Conservation (phyloP, 2,329 filamentous ascomycete species). For the Claviceps capensis region DNA sequence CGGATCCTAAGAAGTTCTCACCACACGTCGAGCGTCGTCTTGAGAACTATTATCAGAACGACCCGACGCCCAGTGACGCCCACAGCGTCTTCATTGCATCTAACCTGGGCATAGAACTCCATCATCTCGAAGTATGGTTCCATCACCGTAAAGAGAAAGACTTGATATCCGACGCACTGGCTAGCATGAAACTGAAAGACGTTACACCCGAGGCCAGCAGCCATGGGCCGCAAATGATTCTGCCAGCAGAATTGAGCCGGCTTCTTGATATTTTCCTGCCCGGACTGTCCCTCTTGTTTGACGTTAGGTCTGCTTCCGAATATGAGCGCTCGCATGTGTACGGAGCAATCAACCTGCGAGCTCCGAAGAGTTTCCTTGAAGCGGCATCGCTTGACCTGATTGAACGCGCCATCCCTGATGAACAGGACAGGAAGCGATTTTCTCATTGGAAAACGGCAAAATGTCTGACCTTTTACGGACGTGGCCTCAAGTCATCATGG, state of each 20-base stretch:
- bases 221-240: conserved; percentile 29
- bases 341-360: conserved; percentile 37
- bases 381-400: conserved; percentile 36
- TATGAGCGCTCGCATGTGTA: conserved; percentile 39
- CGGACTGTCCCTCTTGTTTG: conserved; percentile 32
- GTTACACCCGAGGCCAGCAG: conserved; percentile 16
- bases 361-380: conserved; percentile 34
- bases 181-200: conserved; percentile 28
- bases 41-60: conserved; percentile 37
- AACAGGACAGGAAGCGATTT: conserved; percentile 32
- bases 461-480: conserved; percentile 40
- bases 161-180: conserved; percentile 29
- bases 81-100: conserved; percentile 40
- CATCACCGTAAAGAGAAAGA: conserved; percentile 38
- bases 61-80: conserved; percentile 33
- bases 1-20: conserved; percentile 32
- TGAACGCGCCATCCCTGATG: conserved; percentile 34
- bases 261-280: conserved; percentile 36
- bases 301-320: conserved; percentile 31
- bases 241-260: conserved; percentile 35
- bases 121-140: conserved; percentile 42
- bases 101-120: conserved; percentile 36
- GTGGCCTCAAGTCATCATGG: conserved; percentile 33
- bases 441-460: conserved; percentile 31
- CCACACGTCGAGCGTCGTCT: conserved; percentile 35